A percentile compares a stretch with the other conserved stretches of the same genome.
Conservation (phyloP, 2,329 filamentous ascomycete species). For the Tolypocladium ophioglossoides region DNA sequence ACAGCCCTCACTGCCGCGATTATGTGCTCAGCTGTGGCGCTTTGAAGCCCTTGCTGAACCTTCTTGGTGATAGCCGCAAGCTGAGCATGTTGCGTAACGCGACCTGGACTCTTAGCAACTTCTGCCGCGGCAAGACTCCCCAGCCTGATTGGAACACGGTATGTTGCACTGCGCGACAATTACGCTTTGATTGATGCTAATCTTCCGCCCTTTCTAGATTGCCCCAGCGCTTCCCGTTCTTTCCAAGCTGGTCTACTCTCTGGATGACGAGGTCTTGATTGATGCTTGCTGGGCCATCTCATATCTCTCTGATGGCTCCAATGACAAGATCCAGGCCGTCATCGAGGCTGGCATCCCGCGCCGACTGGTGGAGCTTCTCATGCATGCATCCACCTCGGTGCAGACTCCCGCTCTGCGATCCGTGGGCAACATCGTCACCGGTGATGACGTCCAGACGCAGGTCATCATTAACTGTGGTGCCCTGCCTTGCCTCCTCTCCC, state of each 20-base stretch:
- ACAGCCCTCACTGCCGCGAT: constrained; percentile 94
- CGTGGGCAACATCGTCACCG: constrained; percentile 97
- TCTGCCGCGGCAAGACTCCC: constrained; percentile 98
- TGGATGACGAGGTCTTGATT: constrained; percentile 96
- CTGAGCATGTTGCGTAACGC: constrained; percentile 98
- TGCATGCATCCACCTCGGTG: constrained; percentile 96
- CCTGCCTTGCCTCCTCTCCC: constrained; percentile 80
- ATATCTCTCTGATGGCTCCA: constrained; percentile 93
- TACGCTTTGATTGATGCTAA: constrained; percentile 1
- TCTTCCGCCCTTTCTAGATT: constrained; percentile 48
- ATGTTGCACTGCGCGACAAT: constrained; percentile 24
- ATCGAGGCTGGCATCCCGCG: constrained; percentile 97
- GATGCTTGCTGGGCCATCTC: constrained; percentile 99
- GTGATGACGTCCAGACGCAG: constrained; percentile 96
- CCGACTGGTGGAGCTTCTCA: constrained; percentile 89
- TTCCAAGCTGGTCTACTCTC: constrained; percentile 93
- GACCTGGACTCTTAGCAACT: constrained; percentile 98
- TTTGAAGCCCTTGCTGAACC: constrained; percentile 75
- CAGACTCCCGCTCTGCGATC: constrained; percentile 95
- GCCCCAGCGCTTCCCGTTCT: constrained; percentile 88
- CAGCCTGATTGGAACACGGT: constrained; percentile 97
- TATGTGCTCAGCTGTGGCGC: constrained; percentile 90
- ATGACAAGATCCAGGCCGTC: constrained; percentile 98
- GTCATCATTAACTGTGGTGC: constrained; percentile 98
- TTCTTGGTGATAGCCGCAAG: constrained; percentile 96